Conservation (phyloP, 2,329 filamentous ascomycete genomes). For the Fusarium albosuccineum region DNA sequence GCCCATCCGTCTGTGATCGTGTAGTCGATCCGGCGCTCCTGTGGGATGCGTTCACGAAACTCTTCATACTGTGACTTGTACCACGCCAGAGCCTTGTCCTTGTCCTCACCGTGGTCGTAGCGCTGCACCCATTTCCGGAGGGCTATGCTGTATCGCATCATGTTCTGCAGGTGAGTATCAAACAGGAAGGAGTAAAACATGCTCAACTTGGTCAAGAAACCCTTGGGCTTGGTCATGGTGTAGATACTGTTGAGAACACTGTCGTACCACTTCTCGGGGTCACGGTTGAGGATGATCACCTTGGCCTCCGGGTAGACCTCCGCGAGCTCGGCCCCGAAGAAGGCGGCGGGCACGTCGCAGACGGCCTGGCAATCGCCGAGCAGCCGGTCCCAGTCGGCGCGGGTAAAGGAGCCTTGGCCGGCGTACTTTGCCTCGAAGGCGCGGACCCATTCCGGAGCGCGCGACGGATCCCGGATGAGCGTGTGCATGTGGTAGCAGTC, state of each 20-base stretch:
- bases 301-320: slow-evolving; percentile 53
- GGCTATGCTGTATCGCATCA: slow-evolving; percentile 45
- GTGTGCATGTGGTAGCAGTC: slow-evolving; percentile 55
- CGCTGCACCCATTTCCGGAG: slow-evolving; percentile 45
- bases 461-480: slow-evolving; percentile 44
- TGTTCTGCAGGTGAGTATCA: slow-evolving; percentile 42
- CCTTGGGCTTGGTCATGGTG: slow-evolving; percentile 41
- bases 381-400: slow-evolving; percentile 60
- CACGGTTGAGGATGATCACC: slow-evolving; percentile 55
- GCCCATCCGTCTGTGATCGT: slow-evolving; percentile 56
- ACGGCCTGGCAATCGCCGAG: slow-evolving; percentile 64
- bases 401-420: slow-evolving; percentile 49
- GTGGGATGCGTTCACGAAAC: slow-evolving; percentile 51
- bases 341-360: slow-evolving; percentile 68
- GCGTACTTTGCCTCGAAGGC: slow-evolving; percentile 52
- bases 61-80: slow-evolving; percentile 55
- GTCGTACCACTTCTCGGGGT: slow-evolving; percentile 53
- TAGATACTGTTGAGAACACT: slow-evolving; percentile 49
- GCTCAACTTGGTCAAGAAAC: slow-evolving; percentile 42
- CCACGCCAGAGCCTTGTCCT: slow-evolving; percentile 54
- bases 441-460: slow-evolving; percentile 48
- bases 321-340: slow-evolving; percentile 57
- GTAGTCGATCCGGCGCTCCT: slow-evolving; percentile 54
- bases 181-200: slow-evolving; percentile 49
- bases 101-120: slow-evolving; percentile 51